Base-by-base conservation (phyloP, 1,284 basidiomycete genomes). In the Cryptococcus wingfieldii region DNA sequence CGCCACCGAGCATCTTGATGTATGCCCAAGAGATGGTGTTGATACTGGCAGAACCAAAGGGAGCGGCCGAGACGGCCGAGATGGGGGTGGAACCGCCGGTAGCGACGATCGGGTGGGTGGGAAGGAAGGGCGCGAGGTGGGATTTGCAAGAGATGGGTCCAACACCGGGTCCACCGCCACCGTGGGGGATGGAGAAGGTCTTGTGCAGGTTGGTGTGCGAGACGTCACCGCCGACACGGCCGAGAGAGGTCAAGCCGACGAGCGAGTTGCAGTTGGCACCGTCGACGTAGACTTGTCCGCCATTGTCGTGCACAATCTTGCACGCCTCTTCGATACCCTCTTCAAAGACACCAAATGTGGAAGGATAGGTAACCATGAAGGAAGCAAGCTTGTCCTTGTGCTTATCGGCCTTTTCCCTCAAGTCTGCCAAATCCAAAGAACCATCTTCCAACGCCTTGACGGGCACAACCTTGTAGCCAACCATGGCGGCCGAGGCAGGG, bases 201-300 rank as follows among this genome's bases (percentile, higher is more conserved):
- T 98, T 98, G 82, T 98, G 95, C 50, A 98, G 80, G 79, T 98
- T 98, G 80, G 98, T 82, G 76, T 98, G 95, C 70, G 92, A 96
- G 42, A 98, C 93, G 77, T 98, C 95, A 55, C 93, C 95, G 51
- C 95, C 95, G 70, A 94, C 96, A 37, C 84, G 87, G 5, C 89
- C 91, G n/a, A 95, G 92, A 72, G 92, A 93, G 23, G 95, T 98
- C 54, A 98, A 75, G 27, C 95, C 95, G 63, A 98, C 86, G 72
- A 97, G 90, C 28, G 93, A 93, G 75, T 98, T 98, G 66, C 97
- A 80, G 74, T 98, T 98, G 53, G 94, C 94, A 66, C 91, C 93
- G 74, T 98, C 95, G 55, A 98, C 81, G 77, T 98, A 98, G 41
- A 98, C 96, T 74, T 98, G 96, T 23, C 96, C 95, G 19, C 95